Evolutionary conservation across 441 rosid genomes (phyloP).

Genomic region (Pelargonium cotyledonis): DNA sequence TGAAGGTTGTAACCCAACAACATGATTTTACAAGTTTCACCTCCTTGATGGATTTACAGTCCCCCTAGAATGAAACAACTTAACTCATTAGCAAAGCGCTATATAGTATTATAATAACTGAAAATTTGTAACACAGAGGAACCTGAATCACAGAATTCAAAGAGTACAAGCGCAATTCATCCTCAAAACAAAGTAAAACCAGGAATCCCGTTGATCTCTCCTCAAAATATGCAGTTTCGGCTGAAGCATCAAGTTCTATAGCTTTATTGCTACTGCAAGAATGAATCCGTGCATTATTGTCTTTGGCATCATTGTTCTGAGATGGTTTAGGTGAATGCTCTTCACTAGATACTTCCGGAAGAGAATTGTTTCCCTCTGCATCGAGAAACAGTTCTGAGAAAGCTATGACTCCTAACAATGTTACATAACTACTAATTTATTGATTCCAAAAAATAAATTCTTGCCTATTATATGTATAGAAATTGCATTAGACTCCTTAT

Average conservation of each 20-base stretch:
- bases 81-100: slow-evolving; percentile 23
- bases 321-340: slow-evolving; percentile 22
- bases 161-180: slow-evolving; percentile 49
- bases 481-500: slow-evolving; percentile 40
- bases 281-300: slow-evolving; percentile 27
- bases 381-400: slow-evolving; percentile 24
- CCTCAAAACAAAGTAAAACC: slow-evolving; percentile 57
- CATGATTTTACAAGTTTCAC: slow-evolving; percentile 54
- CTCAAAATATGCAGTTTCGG: slow-evolving; percentile 30
- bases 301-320: slow-evolving; percentile 31
- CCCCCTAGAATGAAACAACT: slow-evolving; percentile 47
- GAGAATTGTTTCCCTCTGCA: slow-evolving; percentile 47
- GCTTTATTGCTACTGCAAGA: slow-evolving; percentile 30
- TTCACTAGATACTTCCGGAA: slow-evolving; percentile 30
- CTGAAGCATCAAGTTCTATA: slow-evolving; percentile 32
- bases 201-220: slow-evolving; percentile 26
- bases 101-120: slow-evolving; percentile 17
- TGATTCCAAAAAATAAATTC: slow-evolving; percentile 19
- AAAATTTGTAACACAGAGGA: slow-evolving; percentile 19
- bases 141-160: slow-evolving; percentile 59
- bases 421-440: slow-evolving; percentile 11
- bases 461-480: slow-evolving; percentile 60
- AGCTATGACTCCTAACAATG: slow-evolving; percentile 3
- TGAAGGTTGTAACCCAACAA: slow-evolving; percentile 62
- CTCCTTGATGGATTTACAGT: slow-evolving; percentile 33